phyloP scores from a whole-genome alignment of 495 filamentous ascomycete genomes.

The Aspergillus panamensis region DNA sequence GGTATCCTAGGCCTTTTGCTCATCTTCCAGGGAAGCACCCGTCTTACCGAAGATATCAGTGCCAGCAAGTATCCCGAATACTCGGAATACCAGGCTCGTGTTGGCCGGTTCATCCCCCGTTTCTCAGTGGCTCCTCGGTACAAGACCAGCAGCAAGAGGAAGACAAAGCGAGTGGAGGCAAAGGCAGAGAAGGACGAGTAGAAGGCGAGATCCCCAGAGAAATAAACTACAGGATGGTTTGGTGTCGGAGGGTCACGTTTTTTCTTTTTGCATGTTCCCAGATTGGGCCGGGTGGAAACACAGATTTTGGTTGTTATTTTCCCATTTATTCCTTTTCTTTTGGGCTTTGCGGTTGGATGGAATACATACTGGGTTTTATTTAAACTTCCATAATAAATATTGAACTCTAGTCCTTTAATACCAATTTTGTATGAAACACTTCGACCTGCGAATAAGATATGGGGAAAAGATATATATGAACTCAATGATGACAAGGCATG shows the following conservation, averaged over 20 bases:
- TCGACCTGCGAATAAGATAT: too few species aligned
- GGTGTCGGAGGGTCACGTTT: background rate
- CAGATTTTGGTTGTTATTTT: background rate
- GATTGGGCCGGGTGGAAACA: background rate
- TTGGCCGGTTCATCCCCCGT: constrained; percentile 79
- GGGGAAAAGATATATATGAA: too few species aligned
- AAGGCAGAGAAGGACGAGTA: constrained; percentile 14
- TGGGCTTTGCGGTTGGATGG: background rate
- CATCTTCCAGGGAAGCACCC: constrained; percentile 85
- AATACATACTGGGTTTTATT: background rate
- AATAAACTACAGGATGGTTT: background rate
- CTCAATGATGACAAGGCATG: too few species aligned
- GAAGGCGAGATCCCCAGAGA: background rate
- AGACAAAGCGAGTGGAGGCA: constrained; percentile 5
- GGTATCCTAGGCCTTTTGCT: constrained; percentile 66
- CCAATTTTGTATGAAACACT: background rate
- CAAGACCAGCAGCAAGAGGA: constrained; percentile 28
- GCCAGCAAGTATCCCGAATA: constrained; percentile 86
- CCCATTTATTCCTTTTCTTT: background rate
- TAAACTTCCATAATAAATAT: background rate
- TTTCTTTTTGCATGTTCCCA: background rate
- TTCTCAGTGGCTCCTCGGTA: constrained; percentile 43
- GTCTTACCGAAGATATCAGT: constrained; percentile 79
- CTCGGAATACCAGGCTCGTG: constrained; percentile 71
- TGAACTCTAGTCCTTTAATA: background rate